A percentile compares a stretch with the other conserved stretches of the same genome.
Conservation (phyloP, 2,329 filamentous ascomycete genomes). For the Xylariaceae sp. region DNA sequence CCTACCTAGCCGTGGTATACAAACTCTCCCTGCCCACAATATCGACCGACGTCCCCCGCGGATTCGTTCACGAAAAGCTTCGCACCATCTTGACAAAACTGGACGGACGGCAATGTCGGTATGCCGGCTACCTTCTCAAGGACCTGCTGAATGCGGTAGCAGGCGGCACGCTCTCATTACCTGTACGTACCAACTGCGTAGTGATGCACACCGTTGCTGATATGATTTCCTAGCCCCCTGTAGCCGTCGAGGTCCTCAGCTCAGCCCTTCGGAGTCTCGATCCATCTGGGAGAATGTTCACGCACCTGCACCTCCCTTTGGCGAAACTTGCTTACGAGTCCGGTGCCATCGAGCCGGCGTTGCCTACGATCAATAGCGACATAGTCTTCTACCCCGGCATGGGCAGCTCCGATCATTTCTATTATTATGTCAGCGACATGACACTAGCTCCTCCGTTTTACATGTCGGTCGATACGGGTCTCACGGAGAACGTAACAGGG, state of each 20-base stretch:
- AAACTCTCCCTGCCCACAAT: constrained; percentile 32
- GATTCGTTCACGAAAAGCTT: constrained; percentile 36
- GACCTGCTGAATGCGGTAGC: constrained; percentile 39
- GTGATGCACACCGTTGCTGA: neutral
- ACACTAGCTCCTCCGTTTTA: constrained; percentile 46
- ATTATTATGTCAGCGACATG: constrained; percentile 41
- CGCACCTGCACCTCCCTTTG: constrained; percentile 55
- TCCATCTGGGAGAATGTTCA: constrained; percentile 60
- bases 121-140: constrained; percentile 40
- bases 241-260: constrained; percentile 42
- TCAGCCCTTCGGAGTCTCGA: constrained; percentile 60
- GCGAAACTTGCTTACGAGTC: constrained; percentile 54
- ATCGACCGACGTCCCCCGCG: constrained; percentile 21
- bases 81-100: constrained; percentile 44
- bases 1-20: constrained; percentile 45
- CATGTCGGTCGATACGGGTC: constrained; percentile 53
- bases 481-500: constrained; percentile 50
- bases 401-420: constrained; percentile 31
- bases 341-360: constrained; percentile 46
- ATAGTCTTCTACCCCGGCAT: constrained; percentile 60
- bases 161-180: constrained; percentile 33
- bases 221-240: constrained; percentile 34
- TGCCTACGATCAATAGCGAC: constrained; percentile 58
- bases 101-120: constrained; percentile 48
- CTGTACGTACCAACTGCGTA: constrained; percentile 27